Evolutionary conservation across 2,329 filamentous ascomycete species (phyloP).

Genomic region (Amphichorda felina): DNA sequence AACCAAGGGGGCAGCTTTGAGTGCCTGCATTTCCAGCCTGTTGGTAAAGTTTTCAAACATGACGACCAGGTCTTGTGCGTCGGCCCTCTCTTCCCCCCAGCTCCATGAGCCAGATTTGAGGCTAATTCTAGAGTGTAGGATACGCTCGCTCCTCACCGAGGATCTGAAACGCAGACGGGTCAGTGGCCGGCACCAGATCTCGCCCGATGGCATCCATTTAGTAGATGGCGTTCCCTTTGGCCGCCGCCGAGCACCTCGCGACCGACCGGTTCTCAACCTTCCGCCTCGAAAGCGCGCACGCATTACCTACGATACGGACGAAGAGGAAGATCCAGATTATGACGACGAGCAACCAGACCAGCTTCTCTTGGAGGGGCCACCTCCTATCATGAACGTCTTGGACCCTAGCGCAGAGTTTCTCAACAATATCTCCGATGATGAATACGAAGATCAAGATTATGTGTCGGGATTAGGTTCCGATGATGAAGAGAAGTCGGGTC

Average conservation of each 20-base stretch:
- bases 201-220: constrained; percentile 64
- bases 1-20: constrained; percentile 56
- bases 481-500: background rate
- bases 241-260: constrained; percentile 44
- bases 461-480: background rate
- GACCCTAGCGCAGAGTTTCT: background rate
- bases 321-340: constrained; percentile 18
- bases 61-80: constrained; percentile 75
- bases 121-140: constrained; percentile 31
- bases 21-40: constrained; percentile 72
- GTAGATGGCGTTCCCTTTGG: constrained; percentile 82
- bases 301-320: constrained; percentile 26
- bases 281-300: constrained; percentile 61
- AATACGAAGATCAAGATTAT: constrained; percentile 4
- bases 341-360: constrained; percentile 9
- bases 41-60: constrained; percentile 60
- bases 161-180: constrained; percentile 64
- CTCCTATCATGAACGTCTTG: background rate
- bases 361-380: constrained; percentile 20
- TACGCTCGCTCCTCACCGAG: constrained; percentile 63
- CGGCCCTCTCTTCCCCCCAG: background rate
- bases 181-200: constrained; percentile 72
- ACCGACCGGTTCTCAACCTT: constrained; percentile 57
- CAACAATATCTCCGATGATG: constrained; percentile 5
- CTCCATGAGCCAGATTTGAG: background rate